These are phyloP conservation scores for Hymenoscyphus scutula DNA, from an alignment of 2,329 filamentous ascomycete genomes.

Conservation along the genomic window DNA sequence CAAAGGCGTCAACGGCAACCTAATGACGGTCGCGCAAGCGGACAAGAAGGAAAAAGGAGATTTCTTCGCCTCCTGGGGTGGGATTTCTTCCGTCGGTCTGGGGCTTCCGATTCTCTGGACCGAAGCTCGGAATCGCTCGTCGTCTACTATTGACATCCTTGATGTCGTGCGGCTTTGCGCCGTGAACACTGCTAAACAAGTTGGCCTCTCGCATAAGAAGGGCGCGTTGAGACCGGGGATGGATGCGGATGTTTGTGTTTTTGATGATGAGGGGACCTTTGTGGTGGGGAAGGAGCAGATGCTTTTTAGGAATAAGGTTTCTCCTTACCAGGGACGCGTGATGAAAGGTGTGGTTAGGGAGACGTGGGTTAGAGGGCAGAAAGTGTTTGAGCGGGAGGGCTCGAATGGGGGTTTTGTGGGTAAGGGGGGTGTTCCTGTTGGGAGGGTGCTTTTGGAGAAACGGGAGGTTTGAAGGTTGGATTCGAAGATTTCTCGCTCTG, in stretches of 20 bases:
- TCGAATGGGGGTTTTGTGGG: constrained; percentile 48
- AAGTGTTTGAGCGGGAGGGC: constrained; percentile 32
- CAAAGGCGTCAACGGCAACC: constrained; percentile 29
- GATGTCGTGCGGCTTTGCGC: constrained; percentile 86
- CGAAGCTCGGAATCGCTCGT: constrained; percentile 43
- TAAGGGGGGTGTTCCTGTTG: constrained; percentile 41
- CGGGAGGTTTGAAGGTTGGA: constrained; percentile 17
- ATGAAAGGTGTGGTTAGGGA: constrained; percentile 49
- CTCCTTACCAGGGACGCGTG: constrained; percentile 56
- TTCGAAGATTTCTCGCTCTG: no score
- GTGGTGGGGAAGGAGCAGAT: constrained; percentile 73
- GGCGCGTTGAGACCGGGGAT: constrained; percentile 77
- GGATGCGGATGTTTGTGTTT: constrained; percentile 89
- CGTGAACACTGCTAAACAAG: constrained; percentile 81
- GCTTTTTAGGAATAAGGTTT: constrained; percentile 56
- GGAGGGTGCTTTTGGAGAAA: constrained; percentile 50
- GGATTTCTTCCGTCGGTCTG: constrained; percentile 89
- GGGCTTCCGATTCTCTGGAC: constrained; percentile 81
- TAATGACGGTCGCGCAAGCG: constrained; percentile 35
- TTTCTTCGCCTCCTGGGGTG: constrained; percentile 96
- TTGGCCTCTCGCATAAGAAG: constrained; percentile 78
- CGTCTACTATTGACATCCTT: constrained; percentile 47
- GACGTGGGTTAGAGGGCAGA: constrained; percentile 35
- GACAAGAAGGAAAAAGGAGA: constrained; percentile 60
- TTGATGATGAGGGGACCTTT: constrained; percentile 82